Evolutionary conservation across 805 yeast species (phyloP), one percentile per base, ranked within the genome.

Genomic region (Ogataea degrootiae): DNA sequence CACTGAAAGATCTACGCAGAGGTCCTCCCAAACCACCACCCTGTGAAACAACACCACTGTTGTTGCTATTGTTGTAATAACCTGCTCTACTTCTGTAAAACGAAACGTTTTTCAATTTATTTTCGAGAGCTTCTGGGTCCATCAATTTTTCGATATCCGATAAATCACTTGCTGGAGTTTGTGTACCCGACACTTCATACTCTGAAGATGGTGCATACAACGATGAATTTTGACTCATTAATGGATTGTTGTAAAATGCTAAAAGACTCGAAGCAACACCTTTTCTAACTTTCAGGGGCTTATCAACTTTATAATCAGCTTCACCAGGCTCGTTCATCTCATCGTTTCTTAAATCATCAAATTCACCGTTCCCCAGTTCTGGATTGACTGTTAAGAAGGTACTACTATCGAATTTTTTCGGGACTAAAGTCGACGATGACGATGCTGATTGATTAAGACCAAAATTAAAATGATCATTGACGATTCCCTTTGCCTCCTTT

Each of bases 261-360:
- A 90, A 71, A 52, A 90, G 72, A 1, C 92, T 80, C 0, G 96
- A 87, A 29, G 90, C 73, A 16, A 90, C 92, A 65, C 97, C 97
- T 23, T 90, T 90, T 55, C 85, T 85, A 12, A 88, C 91, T 45
- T 76, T 77, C 38, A 74, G 71, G 0, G 85, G 86, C 33, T 53
- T 56, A 21, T 54, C 53, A 0, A 49, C 42, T 9, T 48, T 15
- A 6, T 85, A 80, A 0, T 83, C 77, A 2, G 81, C 75, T 45
- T 77, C 72, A 40, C 77, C 80, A 15, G 72, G 59, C 48, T 70
- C 70, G 49, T 51, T 60, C 67, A 48, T 64, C 63, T 34, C 63
- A 58, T 68, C 71, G 29, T 55, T 52, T 41, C 53, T 51, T 46
- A 65, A 62, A 11, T 61, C 67, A 29, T 59, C 64, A 41, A 57